Percentiles rank a stretch among this genome's conserved stretches.
phyloP scores from a whole-genome alignment of 352 stramenopile species.

The Elongisporangium prolatum region DNA sequence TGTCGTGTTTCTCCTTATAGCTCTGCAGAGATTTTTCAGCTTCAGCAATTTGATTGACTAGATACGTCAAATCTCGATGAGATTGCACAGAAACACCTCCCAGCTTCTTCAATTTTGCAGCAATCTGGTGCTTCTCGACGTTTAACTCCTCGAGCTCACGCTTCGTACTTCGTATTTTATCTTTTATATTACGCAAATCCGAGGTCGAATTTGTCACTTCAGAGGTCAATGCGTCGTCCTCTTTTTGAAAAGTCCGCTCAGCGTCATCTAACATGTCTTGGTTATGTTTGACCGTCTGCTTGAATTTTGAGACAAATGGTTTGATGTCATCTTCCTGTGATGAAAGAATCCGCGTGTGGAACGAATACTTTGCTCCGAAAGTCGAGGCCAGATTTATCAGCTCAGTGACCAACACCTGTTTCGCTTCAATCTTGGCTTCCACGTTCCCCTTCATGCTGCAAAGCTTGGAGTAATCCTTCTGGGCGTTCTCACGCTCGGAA shows the following conservation, averaged over 20 bases:
- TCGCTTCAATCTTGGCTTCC: slow-evolving; percentile 45
- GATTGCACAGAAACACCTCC: slow-evolving; percentile 30
- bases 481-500: slow-evolving; percentile 19
- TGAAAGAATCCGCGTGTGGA: slow-evolving; percentile 45
- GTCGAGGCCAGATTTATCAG: slow-evolving; percentile 37
- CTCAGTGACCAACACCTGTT: slow-evolving; percentile 30
- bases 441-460: slow-evolving; percentile 33
- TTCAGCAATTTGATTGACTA: slow-evolving; percentile 39
- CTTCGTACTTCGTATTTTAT: slow-evolving; percentile 47
- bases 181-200: slow-evolving; percentile 40
- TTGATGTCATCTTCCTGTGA: slow-evolving; percentile 50
- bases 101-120: slow-evolving; percentile 34
- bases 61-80: slow-evolving; percentile 41
- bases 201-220: slow-evolving; percentile 45
- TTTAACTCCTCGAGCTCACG: slow-evolving; percentile 31
- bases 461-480: slow-evolving; percentile 32
- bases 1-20: slow-evolving; percentile 40
- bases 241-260: slow-evolving; percentile 32
- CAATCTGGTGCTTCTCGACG: slow-evolving; percentile 34
- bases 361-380: slow-evolving; percentile 54
- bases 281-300: slow-evolving; percentile 38
- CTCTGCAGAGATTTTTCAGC: slow-evolving; percentile 34
- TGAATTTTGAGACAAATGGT: slow-evolving; percentile 45
- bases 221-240: slow-evolving; percentile 38
- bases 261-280: slow-evolving; percentile 24